Evolutionary conservation across 2,329 filamentous ascomycete genomes (phyloP).

Genomic region (Daldinia sp.): DNA sequence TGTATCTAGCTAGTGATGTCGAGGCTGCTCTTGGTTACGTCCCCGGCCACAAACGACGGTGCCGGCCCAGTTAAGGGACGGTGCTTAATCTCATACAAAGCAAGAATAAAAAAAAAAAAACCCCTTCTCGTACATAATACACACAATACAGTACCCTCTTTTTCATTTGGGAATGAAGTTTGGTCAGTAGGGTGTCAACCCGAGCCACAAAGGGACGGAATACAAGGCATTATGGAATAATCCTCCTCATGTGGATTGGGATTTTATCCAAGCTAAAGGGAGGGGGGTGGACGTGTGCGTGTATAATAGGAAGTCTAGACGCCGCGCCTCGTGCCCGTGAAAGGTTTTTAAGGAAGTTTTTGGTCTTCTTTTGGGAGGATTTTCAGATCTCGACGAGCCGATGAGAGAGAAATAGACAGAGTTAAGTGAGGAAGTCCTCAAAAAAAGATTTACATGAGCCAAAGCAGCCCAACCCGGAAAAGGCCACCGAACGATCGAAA

Average conservation of each 20-base stretch:
- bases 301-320: slow-evolving; percentile 37
- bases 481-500: slow-evolving; percentile 34
- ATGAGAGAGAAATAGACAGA: slow-evolving; percentile 9
- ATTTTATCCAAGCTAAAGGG: slow-evolving; percentile 11
- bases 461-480: slow-evolving; percentile 31
- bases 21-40: slow-evolving; percentile 30
- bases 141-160: slow-evolving; percentile 30
- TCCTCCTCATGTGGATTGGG: slow-evolving; percentile 11
- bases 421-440: slow-evolving; percentile 14
- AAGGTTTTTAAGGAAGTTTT: slow-evolving; percentile 33
- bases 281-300: slow-evolving; percentile 29
- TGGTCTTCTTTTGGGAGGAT: slow-evolving; percentile 26
- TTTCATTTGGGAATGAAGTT: slow-evolving; percentile 36
- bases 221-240: slow-evolving; percentile 16
- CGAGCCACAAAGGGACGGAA: slow-evolving; percentile 33
- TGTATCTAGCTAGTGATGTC: slow-evolving; percentile 28
- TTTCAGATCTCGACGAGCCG: slow-evolving; percentile 21
- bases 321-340: slow-evolving; percentile 21
- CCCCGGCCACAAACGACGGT: slow-evolving; percentile 27
- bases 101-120: no score
- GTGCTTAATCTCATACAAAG: slow-evolving; percentile 24
- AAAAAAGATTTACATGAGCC: slow-evolving; percentile 15
- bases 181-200: slow-evolving; percentile 41
- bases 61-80: slow-evolving; percentile 27
- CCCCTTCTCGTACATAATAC: slow-evolving; percentile 27